phyloP scores from a whole-genome alignment of 1,284 basidiomycete species.

The Lentinula novae-zelandiae region DNA sequence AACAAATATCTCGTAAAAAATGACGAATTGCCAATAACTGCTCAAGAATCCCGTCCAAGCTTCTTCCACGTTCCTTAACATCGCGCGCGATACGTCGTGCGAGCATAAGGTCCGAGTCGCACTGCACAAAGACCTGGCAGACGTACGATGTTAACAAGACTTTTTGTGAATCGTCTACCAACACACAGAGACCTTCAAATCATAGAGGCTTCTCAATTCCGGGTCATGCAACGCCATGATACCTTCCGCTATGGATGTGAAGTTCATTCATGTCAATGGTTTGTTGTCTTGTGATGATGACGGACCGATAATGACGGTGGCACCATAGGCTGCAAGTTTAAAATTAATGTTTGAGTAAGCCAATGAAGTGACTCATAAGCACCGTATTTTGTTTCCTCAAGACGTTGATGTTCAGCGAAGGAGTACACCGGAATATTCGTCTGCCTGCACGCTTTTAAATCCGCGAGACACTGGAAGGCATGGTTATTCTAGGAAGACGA shows the following conservation, averaged over 20 bases:
- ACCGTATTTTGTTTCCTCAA: constrained; percentile 79
- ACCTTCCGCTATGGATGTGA: constrained; percentile 65
- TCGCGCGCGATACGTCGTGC: constrained; percentile 89
- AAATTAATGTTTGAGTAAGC: neutral
- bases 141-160: neutral
- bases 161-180: constrained; percentile 15
- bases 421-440: constrained; percentile 92
- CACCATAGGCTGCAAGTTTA: constrained; percentile 71
- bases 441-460: constrained; percentile 81
- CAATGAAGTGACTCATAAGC: neutral
- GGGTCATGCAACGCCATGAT: constrained; percentile 89
- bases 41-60: constrained; percentile 83
- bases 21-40: constrained; percentile 53
- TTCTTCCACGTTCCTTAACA: constrained; percentile 82
- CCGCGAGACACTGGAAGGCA: constrained; percentile 65
- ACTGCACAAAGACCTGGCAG: constrained; percentile 74
- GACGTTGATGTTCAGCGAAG: constrained; percentile 87
- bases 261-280: neutral
- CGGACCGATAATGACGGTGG: constrained; percentile 87
- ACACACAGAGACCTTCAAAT: constrained; percentile 70
- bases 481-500: neutral
- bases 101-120: constrained; percentile 96
- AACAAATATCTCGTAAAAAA: neutral
- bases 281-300: neutral
- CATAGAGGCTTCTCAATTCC: constrained; percentile 77